A percentile compares a stretch with the other conserved stretches of the same genome.
Evolutionary conservation across 1,284 basidiomycete species (phyloP).

Genomic region (Termitomyces sp.): DNA sequence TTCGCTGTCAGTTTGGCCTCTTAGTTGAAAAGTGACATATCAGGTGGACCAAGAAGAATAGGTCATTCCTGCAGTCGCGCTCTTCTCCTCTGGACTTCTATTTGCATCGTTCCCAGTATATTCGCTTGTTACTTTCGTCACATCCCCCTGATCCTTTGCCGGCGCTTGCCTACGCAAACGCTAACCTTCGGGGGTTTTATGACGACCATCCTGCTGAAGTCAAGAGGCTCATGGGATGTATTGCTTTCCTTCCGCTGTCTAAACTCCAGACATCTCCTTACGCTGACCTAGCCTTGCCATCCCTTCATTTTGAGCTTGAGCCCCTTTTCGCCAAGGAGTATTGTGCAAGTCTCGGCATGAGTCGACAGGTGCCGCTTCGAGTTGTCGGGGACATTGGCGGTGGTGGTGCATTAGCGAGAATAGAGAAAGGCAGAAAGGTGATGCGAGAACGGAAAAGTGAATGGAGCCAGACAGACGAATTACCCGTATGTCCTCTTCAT

Average conservation of each 20-base stretch:
- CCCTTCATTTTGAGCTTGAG: slow-evolving; percentile 71
- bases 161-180: slow-evolving; percentile 75
- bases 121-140: slow-evolving; percentile 62
- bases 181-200: slow-evolving; percentile 66
- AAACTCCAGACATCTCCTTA: slow-evolving; percentile 69
- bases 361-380: slow-evolving; percentile 80
- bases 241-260: slow-evolving; percentile 65
- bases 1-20: background rate
- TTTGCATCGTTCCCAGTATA: slow-evolving; percentile 83
- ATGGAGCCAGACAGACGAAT: slow-evolving; percentile 85
- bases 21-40: slow-evolving; percentile 4
- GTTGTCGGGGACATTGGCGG: slow-evolving; percentile 90
- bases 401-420: slow-evolving; percentile 81
- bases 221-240: slow-evolving; percentile 70
- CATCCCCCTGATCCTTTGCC: slow-evolving; percentile 45
- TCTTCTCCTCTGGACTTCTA: slow-evolving; percentile 81
- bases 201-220: slow-evolving; percentile 62
- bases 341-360: slow-evolving; percentile 83
- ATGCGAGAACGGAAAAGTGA: slow-evolving; percentile 90
- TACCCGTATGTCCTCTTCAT: slow-evolving; percentile 61
- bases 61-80: slow-evolving; percentile 58
- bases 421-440: slow-evolving; percentile 89
- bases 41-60: slow-evolving; percentile 76
- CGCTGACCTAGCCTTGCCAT: slow-evolving; percentile 62
- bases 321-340: slow-evolving; percentile 86